Evolutionary conservation across 2,329 filamentous ascomycete genomes (phyloP).

Genomic region (Colletotrichum noveboracense): DNA sequence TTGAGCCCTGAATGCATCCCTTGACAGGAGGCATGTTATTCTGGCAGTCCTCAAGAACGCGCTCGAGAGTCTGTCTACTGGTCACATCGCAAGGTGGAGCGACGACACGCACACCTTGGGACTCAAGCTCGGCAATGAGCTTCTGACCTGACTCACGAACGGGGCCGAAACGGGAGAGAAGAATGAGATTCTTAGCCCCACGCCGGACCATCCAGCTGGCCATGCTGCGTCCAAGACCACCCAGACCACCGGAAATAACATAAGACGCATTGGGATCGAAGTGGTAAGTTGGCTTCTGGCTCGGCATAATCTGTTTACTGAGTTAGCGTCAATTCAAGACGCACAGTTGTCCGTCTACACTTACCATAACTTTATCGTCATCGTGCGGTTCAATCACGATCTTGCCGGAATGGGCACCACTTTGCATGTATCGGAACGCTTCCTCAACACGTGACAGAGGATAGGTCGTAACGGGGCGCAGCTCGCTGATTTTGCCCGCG

Average conservation of each 20-base stretch:
- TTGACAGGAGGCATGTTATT: neutral
- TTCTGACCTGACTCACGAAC: constrained; percentile 1
- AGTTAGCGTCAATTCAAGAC: neutral
- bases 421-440: constrained; percentile 40
- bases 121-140: constrained; percentile 24
- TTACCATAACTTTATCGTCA: neutral
- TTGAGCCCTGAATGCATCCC: constrained; percentile 33
- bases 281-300: neutral
- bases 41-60: neutral
- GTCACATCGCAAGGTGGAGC: neutral
- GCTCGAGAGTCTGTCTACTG: neutral
- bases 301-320: neutral
- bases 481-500: neutral
- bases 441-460: constrained; percentile 25
- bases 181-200: constrained; percentile 30
- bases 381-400: constrained; percentile 28
- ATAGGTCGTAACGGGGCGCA: constrained; percentile 29
- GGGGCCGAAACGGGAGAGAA: constrained; percentile 30
- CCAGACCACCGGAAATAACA: constrained; percentile 22
- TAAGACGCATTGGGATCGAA: neutral
- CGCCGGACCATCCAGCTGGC: constrained; percentile 26
- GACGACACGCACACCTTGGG: neutral
- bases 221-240: constrained; percentile 28
- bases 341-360: neutral
- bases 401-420: constrained; percentile 42